phyloP scores from a whole-genome alignment of 768 basidiomycete species.

The Mycena amicta region DNA sequence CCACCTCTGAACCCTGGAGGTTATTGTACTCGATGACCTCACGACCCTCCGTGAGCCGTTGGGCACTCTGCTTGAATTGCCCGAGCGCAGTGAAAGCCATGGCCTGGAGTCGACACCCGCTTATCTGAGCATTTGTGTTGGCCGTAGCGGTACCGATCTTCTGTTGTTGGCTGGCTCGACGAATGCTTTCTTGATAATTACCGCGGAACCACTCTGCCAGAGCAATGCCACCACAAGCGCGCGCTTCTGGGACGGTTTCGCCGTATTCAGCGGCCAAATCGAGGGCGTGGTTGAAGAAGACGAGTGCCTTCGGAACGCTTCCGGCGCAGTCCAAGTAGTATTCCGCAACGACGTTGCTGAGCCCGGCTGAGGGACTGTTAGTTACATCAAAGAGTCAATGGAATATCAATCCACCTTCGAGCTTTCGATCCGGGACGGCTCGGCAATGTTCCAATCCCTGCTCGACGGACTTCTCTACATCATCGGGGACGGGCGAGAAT shows the following conservation, averaged over 20 bases:
- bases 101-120: neutral
- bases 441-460: too few relatives aligned
- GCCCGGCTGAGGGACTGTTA: neutral
- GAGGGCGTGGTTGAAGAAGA: neutral
- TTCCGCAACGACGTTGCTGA: neutral
- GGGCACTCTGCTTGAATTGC: neutral
- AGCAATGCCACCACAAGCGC: constrained; percentile 1
- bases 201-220: neutral
- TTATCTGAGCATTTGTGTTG: neutral
- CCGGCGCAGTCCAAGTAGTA: neutral
- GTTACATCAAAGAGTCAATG: neutral
- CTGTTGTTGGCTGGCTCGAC: too few relatives aligned
- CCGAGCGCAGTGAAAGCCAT: neutral
- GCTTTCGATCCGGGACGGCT: too few relatives aligned
- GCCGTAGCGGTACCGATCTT: too few relatives aligned
- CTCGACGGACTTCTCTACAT: too few relatives aligned
- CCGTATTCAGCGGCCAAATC: neutral
- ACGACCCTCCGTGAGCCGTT: too few relatives aligned
- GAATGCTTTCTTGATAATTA: neutral
- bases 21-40: too few relatives aligned
- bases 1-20: too few relatives aligned
- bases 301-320: neutral
- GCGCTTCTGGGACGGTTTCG: neutral
- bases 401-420: neutral
- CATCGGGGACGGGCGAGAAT: too few relatives aligned